phyloP scores from a whole-genome alignment of 1,139 yeast species.

The Pneumocystis wakefieldiae region DNA sequence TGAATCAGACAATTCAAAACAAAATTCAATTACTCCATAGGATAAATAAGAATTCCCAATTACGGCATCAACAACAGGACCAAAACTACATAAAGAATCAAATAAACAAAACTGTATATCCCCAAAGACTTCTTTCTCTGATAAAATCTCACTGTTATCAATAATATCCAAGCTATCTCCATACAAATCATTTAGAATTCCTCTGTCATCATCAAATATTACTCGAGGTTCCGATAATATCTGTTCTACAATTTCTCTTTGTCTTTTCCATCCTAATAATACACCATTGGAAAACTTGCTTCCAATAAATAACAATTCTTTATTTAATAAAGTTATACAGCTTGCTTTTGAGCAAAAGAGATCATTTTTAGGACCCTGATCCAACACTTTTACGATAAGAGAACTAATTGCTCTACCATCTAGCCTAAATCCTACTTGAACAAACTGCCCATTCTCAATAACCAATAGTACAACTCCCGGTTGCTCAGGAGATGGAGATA shows the following conservation, averaged over 20 bases:
- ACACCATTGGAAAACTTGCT: conserved; percentile 32
- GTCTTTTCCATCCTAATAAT: conserved; percentile 25
- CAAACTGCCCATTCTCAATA: conserved; percentile 38
- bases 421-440: conserved; percentile 36
- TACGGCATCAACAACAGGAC: conserved; percentile 61
- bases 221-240: conserved; percentile 4
- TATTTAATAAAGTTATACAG: conserved; percentile 14
- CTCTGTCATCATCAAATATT: conserved; percentile 22
- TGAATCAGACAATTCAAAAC: not conserved
- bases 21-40: not conserved
- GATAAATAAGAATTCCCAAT: conserved; percentile 31
- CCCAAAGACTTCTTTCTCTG: not conserved
- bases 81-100: conserved; percentile 50
- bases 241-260: not conserved
- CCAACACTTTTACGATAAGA: conserved; percentile 20
- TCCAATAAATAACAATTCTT: conserved; percentile 29
- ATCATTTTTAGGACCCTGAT: conserved; percentile 6
- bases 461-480: conserved; percentile 38
- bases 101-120: conserved; percentile 21
- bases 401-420: conserved; percentile 32
- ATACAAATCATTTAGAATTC: conserved; percentile 23
- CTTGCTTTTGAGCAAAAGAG: conserved; percentile 5
- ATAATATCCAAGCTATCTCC: conserved; percentile 5
- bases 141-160: not conserved
- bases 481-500: conserved; percentile 22